These are phyloP conservation scores for Cyberlindnera americana DNA, from an alignment of 805 yeast genomes.

Conservation along the genomic window DNA sequence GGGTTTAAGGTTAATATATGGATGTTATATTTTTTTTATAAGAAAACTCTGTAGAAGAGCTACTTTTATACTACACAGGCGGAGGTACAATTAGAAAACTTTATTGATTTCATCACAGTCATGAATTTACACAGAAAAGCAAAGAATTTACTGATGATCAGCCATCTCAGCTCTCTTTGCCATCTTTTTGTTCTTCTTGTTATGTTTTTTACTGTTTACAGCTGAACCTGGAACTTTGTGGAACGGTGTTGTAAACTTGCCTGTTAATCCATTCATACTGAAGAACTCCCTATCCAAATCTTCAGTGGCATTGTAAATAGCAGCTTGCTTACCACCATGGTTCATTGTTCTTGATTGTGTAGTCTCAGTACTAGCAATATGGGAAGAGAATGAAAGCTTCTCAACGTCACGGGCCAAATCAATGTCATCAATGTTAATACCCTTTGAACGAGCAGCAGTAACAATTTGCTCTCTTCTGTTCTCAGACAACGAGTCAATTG, in stretches of 20 bases:
- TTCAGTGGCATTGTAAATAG: constrained; percentile 70
- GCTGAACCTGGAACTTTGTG: constrained; percentile 46
- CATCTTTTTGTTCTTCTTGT: constrained; percentile 65
- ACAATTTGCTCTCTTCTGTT: constrained; percentile 69
- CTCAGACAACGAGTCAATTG: constrained; percentile 62
- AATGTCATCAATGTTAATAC: constrained; percentile 48
- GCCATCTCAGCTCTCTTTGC: constrained; percentile 14
- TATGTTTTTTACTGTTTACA: constrained; percentile 55
- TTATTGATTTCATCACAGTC: constrained; percentile 9
- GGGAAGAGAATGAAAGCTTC: constrained; percentile 75
- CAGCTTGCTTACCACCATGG: constrained; percentile 83
- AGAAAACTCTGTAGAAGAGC: no score
- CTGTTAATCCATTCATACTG: constrained; percentile 59
- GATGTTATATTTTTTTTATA: no score
- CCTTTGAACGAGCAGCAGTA: constrained; percentile 56
- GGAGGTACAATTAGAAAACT: neutral
- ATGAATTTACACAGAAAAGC: neutral
- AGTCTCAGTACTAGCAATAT: constrained; percentile 50
- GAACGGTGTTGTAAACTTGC: constrained; percentile 68
- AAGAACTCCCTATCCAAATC: constrained; percentile 87
- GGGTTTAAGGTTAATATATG: no score
- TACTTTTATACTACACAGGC: no score
- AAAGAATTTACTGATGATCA: constrained; percentile 3
- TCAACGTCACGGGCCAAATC: constrained; percentile 68
- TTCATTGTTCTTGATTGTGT: constrained; percentile 49